Evolutionary conservation across 2,329 filamentous ascomycete species (phyloP), one percentile per base, ranked within the genome.

Genomic region (Fusarium solani-melongenae): DNA sequence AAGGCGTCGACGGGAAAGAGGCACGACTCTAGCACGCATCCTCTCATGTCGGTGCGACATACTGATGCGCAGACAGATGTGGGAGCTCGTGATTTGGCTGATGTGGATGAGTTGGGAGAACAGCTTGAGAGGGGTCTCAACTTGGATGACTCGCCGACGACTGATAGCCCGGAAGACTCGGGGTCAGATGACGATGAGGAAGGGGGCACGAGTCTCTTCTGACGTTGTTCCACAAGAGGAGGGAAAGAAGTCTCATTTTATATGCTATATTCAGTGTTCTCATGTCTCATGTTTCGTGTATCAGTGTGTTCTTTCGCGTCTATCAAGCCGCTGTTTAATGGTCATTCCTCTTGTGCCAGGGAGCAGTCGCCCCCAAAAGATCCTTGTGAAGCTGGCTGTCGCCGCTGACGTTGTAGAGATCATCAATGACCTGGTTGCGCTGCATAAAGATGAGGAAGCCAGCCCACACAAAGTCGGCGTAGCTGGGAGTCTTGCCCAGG

Each of bases 391-490:
- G 74, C 46, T 79, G 76, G 9, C 70, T 66, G 38, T 86, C 83
- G 0, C 85, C 84, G 1, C 79, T 82, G 29, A 76, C 76, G 62
- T 80, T 79, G 66, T 87, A 76, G 20, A 84, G 11, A 53, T 80
- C 79, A 20, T 81, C 79, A 9, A 80, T 83, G 2, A 79, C 64
- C 3, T 82, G 81, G 6, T 85, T 72, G 2, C 78, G 73, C 67
- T 80, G 73, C 64, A 78, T 56, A 41, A 87, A 88, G 6, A 87
- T 79, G 66, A 91, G 70, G 36, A 83, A 82, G 1, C 83, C 84
- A 0, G 86, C 86, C 76, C 90, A 87, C 3, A 90, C 83, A 64
- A 93, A 88, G 77, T 91, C 90, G 5, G 86, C 87, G 78, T 88
- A 92, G 39, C 84, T 85, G 5, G 86, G 82, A 67, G 84, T 85